A percentile compares a stretch with the other conserved stretches of the same genome.
phyloP scores from a whole-genome alignment of 2,329 filamentous ascomycete species.

The Penicillium sp. region DNA sequence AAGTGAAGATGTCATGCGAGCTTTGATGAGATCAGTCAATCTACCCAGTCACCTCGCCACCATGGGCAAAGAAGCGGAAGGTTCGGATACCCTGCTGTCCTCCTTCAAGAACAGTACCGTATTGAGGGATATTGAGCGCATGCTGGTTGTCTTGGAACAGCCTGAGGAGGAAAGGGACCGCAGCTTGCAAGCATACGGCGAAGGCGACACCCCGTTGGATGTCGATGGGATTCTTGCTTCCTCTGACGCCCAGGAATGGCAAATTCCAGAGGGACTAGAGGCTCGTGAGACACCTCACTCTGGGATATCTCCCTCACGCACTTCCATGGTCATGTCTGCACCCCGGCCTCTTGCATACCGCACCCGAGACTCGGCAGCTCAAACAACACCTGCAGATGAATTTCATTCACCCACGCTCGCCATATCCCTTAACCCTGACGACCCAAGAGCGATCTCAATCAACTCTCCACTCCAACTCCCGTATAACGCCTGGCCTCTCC shows the following conservation, averaged over 20 bases:
- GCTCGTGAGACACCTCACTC: slow-evolving; percentile 18
- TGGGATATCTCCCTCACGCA: slow-evolving; percentile 28
- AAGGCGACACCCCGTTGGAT: slow-evolving; percentile 30
- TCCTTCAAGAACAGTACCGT: slow-evolving; percentile 65
- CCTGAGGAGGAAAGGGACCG: slow-evolving; percentile 40
- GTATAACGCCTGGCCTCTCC: slow-evolving; percentile 51
- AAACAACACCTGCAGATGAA: slow-evolving; percentile 18
- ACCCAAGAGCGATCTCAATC: slow-evolving; percentile 10
- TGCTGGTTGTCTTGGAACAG: slow-evolving; percentile 52
- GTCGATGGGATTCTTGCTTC: slow-evolving; percentile 31
- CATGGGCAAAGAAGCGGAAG: slow-evolving; percentile 43
- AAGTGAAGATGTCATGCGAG: slow-evolving; percentile 59
- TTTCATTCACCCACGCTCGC: slow-evolving; percentile 1
- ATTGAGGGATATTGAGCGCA: slow-evolving; percentile 61
- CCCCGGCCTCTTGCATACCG: slow-evolving; percentile 11
- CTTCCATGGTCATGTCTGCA: slow-evolving; percentile 16
- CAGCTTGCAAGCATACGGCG: slow-evolving; percentile 23
- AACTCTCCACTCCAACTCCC: slow-evolving; percentile 51
- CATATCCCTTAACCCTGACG: slow-evolving; percentile 1
- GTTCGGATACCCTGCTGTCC: slow-evolving; percentile 59
- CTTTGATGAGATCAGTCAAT: slow-evolving; percentile 52
- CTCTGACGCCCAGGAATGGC: slow-evolving; percentile 34
- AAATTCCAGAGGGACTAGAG: slow-evolving; percentile 28
- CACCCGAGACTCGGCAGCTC: slow-evolving; percentile 28
- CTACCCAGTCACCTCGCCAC: slow-evolving; percentile 35